Base-by-base conservation (phyloP, 2,329 filamentous ascomycete genomes). In the Colletotrichum plurivorum region DNA sequence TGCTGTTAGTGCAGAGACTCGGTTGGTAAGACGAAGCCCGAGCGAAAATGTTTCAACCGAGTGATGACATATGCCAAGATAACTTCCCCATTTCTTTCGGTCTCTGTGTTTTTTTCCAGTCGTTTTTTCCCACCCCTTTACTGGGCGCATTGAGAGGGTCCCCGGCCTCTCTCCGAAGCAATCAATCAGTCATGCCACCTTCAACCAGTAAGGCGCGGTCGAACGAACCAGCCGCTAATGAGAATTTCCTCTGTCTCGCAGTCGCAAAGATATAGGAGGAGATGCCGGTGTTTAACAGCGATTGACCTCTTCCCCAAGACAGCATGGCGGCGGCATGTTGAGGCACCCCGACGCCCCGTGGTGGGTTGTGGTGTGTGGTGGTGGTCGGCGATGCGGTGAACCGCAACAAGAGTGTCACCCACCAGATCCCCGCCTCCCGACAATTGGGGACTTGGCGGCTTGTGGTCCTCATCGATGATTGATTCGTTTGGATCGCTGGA, bases 341-440 rank as follows among this genome's bases (percentile, higher is more conserved):
- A 25, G 52, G 53, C n/a, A 54, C 20, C 25, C 60, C 60, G 65
- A 68, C 53, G 31, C 20, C 53, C 65, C 65, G 65, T 54, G 36
- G 53, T 18, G 16, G 27, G 31, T 22, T 22, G 46, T 22, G n/a
- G 4, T 6, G 48, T 45, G 18, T 16, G 45, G 45, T 51, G 20
- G 25, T 18, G 60, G 15, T 63, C 52, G 59, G 45, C 46, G 45
- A 63, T 36, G 54, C 45, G 31, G 31, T 45, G n/a, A 62, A 15
- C 22, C 10, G 18, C 22, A 22, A 22, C 20, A 12, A 7, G 49
- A 15, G 16, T 55, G 43, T 31, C 57, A 62, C 58, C 54, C 36
- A 39, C 59, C 41, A 8, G 7, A 27, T 61, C 48, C 31, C 15
- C 55, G 22, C 18, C n/a, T 16, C 16, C 12, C 48, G n/a, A 12